Evolutionary conservation across 805 yeast species (phyloP).

Genomic region (Saccharomycopsis selenospora): DNA sequence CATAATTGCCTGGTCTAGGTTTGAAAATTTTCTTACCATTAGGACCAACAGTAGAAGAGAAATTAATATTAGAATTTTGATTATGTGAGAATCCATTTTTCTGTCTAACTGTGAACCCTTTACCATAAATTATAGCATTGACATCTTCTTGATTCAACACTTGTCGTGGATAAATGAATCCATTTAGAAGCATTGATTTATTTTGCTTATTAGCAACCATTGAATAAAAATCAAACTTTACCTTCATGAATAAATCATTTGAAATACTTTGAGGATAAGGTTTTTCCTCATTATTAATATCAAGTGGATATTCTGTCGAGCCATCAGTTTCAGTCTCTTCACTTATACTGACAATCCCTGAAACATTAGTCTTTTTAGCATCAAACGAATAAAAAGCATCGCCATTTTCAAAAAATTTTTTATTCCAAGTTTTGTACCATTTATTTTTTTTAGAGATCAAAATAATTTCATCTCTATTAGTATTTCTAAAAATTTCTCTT

Average conservation of each 20-base stretch:
- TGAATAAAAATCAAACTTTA: slow-evolving; percentile 33
- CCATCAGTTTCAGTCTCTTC: slow-evolving; percentile 32
- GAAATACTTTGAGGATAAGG: slow-evolving; percentile 40
- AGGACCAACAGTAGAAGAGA: slow-evolving; percentile 19
- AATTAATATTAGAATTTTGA: slow-evolving; percentile 19
- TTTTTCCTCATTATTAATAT: slow-evolving; percentile 26
- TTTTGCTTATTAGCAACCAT: slow-evolving; percentile 46
- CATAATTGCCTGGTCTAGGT: slow-evolving; percentile 22
- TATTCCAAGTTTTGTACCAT: slow-evolving; percentile 29
- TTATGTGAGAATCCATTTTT: slow-evolving; percentile 24
- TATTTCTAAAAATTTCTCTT: slow-evolving; percentile 63
- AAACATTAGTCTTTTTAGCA: slow-evolving; percentile 27
- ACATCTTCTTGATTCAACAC: slow-evolving; percentile 64
- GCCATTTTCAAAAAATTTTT: slow-evolving; percentile 26
- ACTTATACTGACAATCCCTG: slow-evolving; percentile 27
- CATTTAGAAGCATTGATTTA: slow-evolving; percentile 80
- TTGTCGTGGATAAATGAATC: slow-evolving; percentile 56
- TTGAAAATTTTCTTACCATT: slow-evolving; percentile 2
- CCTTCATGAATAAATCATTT: slow-evolving; percentile 32
- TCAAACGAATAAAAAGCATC: slow-evolving; percentile 19
- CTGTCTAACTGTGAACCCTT: slow-evolving; percentile 27
- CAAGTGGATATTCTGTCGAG: slow-evolving; percentile 39
- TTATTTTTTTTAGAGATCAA: slow-evolving; percentile 57
- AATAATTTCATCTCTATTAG: slow-evolving; percentile 61
- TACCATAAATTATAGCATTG: slow-evolving; percentile 44